A percentile compares a stretch with the other conserved stretches of the same genome.
phyloP scores from a whole-genome alignment of 352 stramenopile species.

The Phytophthora pseudosyringae region DNA sequence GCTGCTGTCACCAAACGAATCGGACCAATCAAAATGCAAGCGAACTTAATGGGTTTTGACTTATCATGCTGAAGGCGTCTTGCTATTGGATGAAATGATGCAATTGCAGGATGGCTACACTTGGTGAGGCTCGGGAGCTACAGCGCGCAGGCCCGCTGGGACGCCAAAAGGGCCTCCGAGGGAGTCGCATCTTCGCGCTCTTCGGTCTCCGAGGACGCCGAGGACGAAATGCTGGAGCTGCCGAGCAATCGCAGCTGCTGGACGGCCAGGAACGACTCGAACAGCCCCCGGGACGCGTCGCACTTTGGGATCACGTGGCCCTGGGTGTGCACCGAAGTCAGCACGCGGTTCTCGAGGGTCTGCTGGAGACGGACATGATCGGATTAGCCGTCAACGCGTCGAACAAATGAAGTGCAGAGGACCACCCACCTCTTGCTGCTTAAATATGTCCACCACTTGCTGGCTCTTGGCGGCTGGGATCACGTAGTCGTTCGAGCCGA shows the following conservation, averaged over 20 bases:
- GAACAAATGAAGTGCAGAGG: not conserved
- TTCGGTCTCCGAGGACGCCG: conserved; percentile 11
- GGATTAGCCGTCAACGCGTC: not conserved
- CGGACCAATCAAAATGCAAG: no score
- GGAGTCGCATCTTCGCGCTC: conserved; percentile 29
- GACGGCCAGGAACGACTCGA: conserved; percentile 56
- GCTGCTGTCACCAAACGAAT: no score
- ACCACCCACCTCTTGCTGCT: conserved; percentile 49
- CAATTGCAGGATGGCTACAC: conserved; percentile 25
- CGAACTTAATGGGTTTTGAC: no score
- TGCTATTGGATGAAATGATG: conserved; percentile 28
- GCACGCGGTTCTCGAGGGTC: conserved; percentile 51
- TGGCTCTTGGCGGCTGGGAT: conserved; percentile 76
- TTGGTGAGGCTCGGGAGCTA: conserved; percentile 19
- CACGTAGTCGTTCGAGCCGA: conserved; percentile 83
- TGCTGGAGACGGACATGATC: conserved; percentile 15
- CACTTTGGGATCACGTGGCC: conserved; percentile 86
- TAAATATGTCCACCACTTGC: conserved; percentile 72
- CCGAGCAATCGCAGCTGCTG: conserved; percentile 36
- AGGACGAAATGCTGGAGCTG: conserved; percentile 31
- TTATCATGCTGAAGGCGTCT: no score
- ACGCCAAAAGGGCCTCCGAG: conserved; percentile 17
- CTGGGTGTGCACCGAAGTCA: conserved; percentile 71
- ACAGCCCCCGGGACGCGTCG: conserved; percentile 50
- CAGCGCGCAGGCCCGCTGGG: conserved; percentile 32